Evolutionary conservation across 257 asterid species (phyloP), one percentile per base, ranked within the genome.

Genomic region (Mentha longifolia): DNA sequence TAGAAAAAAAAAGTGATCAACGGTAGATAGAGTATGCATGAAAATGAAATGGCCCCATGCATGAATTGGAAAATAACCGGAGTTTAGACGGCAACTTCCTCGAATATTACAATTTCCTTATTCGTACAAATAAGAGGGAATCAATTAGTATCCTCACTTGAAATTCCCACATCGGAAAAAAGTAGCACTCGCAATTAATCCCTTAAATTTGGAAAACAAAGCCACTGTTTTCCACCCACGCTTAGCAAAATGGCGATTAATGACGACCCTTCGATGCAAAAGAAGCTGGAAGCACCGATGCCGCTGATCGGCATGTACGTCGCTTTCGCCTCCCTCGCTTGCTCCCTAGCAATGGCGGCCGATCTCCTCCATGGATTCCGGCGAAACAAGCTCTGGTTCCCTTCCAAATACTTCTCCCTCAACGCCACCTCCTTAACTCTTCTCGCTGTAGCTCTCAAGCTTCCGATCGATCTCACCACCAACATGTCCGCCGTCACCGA

Each of bases 291-390:
- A 16, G 73, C 73, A 0, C 81, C 78, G n/a, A 65, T 80, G 81
- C 74, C 77, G 51, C 73, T 80, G 79, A 80, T 80, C 56, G 84
- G 81, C 57, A 74, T 63, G 49, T 81, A 81, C 55, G 77, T 78
- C 1, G 81, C 81, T 12, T 64, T 75, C 12, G 83, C 86, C 2
- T 78, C 83, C 46, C 37, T 65, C 9, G 13, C 72, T 16, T 75
- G 83, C 79, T 19, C 76, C 9, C 67, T 78, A 0, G 66, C 79
- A n/a, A 78, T 78, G 83, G 70, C 79, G 0, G 79, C 84, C 17
- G 86, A 82, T 31, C 42, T 71, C 39, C 4, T 73, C 19, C 70
- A 19, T 3, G 84, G 86, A 6, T 68, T 82, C 39, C 17, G 73
- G 39, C 65, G 22, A 42, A 73, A 50, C 22, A 73, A 62, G 30